A percentile compares a stretch with the other conserved stretches of the same genome.
Evolutionary conservation across 805 yeast genomes (phyloP).

Genomic region (Ogataea paradorogensis): DNA sequence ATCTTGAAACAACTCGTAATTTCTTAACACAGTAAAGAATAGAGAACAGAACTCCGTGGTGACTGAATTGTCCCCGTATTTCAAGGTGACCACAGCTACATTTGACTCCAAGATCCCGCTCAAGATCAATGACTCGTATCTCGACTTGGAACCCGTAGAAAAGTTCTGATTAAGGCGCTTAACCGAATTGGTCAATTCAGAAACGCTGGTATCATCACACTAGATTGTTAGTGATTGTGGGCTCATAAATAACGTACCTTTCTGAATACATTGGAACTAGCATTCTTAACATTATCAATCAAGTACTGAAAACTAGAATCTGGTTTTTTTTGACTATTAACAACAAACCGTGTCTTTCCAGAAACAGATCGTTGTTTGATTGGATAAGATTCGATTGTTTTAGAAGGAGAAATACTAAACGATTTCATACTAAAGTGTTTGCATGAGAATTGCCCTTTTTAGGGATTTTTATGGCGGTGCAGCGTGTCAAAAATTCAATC

Average conservation of each 20-base stretch:
- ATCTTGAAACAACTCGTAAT: constrained; percentile 17
- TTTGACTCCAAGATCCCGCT: constrained; percentile 13
- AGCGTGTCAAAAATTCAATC: constrained; percentile 17
- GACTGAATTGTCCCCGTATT: constrained; percentile 16
- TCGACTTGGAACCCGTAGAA: constrained; percentile 9
- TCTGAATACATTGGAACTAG: constrained; percentile 4
- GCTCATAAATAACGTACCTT: constrained; percentile 10
- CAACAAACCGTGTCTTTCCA: constrained; percentile 10
- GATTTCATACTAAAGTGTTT: constrained; percentile 8
- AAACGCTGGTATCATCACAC: constrained; percentile 16
- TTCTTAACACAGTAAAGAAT: constrained; percentile 12
- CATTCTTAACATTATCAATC: constrained; percentile 13
- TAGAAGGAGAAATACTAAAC: constrained; percentile 12
- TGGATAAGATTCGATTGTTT: constrained; percentile 4
- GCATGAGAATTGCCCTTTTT: constrained; percentile 2
- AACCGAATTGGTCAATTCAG: constrained; percentile 11
- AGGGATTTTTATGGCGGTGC: constrained; percentile 11
- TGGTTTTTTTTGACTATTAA: constrained; percentile 12
- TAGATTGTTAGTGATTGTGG: neutral
- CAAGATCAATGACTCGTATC: constrained; percentile 14
- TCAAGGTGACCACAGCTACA: constrained; percentile 2
- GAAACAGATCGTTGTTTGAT: constrained; percentile 4
- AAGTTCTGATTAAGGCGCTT: constrained; percentile 21
- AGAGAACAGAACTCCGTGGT: constrained; percentile 12
- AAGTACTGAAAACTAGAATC: constrained; percentile 23